Conservation (phyloP, 2,329 filamentous ascomycete species). For the Aureobasidium sp. region DNA sequence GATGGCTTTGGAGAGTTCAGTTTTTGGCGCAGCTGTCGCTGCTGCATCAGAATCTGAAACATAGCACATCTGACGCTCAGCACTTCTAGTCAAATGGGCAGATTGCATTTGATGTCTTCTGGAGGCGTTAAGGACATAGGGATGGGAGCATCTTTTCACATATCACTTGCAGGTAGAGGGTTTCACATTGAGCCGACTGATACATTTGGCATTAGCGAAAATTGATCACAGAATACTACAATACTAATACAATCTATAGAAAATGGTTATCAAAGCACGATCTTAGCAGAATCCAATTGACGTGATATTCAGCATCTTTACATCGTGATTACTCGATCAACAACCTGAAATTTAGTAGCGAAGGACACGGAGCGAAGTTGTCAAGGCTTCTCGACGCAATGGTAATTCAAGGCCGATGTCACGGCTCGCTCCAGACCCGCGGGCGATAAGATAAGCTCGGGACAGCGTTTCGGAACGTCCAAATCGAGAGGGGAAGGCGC, state of each 20-base stretch:
- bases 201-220: not conserved
- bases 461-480: not conserved
- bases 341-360: not conserved
- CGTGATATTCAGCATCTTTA: not conserved
- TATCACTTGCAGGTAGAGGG: slow-evolving; percentile 1
- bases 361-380: not conserved
- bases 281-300: not conserved
- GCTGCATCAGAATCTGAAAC: slow-evolving; percentile 21
- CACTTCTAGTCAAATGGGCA: not conserved
- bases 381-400: not conserved
- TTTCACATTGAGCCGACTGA: not conserved
- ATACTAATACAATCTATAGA: not conserved
- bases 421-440: not conserved
- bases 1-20: slow-evolving; percentile 64
- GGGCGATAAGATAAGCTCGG: slow-evolving; percentile 10
- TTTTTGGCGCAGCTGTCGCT: slow-evolving; percentile 68
- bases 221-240: not conserved
- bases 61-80: not conserved
- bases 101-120: not conserved
- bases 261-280: not conserved
- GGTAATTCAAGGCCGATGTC: not conserved
- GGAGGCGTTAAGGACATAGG: not conserved
- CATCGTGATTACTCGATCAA: too few species aligned
- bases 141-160: not conserved
- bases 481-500: not conserved